phyloP scores from a whole-genome alignment of 257 asterid genomes.

The Perilla frutescens region DNA sequence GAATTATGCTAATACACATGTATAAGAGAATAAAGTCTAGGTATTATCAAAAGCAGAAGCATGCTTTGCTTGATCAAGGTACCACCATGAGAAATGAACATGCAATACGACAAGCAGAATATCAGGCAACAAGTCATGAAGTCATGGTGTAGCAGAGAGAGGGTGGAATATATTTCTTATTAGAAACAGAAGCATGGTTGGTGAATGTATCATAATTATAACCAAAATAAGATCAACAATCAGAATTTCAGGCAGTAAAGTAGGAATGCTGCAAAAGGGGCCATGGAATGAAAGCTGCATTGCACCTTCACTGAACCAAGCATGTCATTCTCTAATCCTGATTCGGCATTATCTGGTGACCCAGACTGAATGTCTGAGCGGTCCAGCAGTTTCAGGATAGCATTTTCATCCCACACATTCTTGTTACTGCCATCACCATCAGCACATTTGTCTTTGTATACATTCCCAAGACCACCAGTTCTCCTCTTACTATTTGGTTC shows the following conservation, averaged over 20 bases:
- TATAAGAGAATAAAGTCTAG: conserved; percentile 14
- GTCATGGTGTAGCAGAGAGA: background rate
- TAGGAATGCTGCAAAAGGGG: conserved; percentile 14
- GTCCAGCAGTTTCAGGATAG: conserved; percentile 87
- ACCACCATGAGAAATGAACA: conserved; percentile 30
- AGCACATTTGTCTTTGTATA: conserved; percentile 87
- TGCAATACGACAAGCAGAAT: conserved; percentile 11
- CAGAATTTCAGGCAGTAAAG: conserved; percentile 28
- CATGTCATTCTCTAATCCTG: conserved; percentile 82
- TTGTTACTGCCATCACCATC: conserved; percentile 76
- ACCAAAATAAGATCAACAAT: conserved; percentile 29
- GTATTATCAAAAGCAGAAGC: conserved; percentile 14
- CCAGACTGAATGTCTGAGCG: conserved; percentile 76
- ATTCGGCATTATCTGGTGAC: conserved; percentile 76
- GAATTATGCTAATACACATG: background rate
- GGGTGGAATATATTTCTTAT: background rate
- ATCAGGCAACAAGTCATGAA: conserved; percentile 17
- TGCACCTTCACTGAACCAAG: conserved; percentile 94
- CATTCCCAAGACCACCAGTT: conserved; percentile 97
- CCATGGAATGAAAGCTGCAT: conserved; percentile 30
- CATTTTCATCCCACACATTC: conserved; percentile 87
- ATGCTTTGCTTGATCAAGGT: conserved; percentile 32
- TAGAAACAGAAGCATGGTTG: conserved; percentile 8
- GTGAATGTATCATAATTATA: conserved; percentile 23
- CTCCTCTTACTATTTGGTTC: conserved; percentile 75